A percentile compares a stretch with the other conserved stretches of the same genome.
These are phyloP conservation scores for Colletotrichum aenigma DNA, from an alignment of 2,329 filamentous ascomycete species.

Conservation along the genomic window DNA sequence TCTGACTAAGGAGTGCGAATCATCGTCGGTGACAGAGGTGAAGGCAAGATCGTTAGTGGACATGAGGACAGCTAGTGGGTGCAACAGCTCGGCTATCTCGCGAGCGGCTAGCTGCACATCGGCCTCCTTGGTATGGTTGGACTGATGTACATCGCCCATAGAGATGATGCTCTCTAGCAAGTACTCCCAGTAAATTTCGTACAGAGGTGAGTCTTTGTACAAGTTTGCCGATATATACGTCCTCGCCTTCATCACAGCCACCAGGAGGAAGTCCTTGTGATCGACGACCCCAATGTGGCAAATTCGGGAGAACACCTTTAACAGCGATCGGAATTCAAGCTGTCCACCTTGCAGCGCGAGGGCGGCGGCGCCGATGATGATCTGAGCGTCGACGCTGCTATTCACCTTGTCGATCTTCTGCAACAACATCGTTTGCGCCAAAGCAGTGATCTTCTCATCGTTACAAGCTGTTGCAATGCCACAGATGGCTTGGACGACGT, in stretches of 20 bases:
- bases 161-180: constrained; percentile 87
- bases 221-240: constrained; percentile 76
- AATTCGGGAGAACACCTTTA: constrained; percentile 82
- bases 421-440: constrained; percentile 94
- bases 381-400: constrained; percentile 78
- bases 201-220: constrained; percentile 73
- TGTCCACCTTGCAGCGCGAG: constrained; percentile 79
- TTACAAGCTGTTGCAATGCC: constrained; percentile 82
- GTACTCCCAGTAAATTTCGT: constrained; percentile 82
- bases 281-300: constrained; percentile 75
- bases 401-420: constrained; percentile 92
- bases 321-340: constrained; percentile 81
- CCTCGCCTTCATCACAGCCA: constrained; percentile 81
- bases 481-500: constrained; percentile 94
- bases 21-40: constrained; percentile 61
- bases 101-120: constrained; percentile 83
- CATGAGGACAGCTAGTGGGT: constrained; percentile 86
- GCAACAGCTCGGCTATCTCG: constrained; percentile 87
- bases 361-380: constrained; percentile 81
- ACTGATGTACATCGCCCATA: constrained; percentile 83
- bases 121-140: constrained; percentile 73
- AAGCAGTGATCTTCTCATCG: constrained; percentile 89
- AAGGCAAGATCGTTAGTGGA: constrained; percentile 65
- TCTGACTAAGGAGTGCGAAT: constrained; percentile 75
- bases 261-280: constrained; percentile 68